A percentile compares a stretch with the other conserved stretches of the same genome.
These are phyloP conservation scores for Hyaloperonospora brassicae DNA, from an alignment of 352 stramenopile species.

Conservation along the genomic window DNA sequence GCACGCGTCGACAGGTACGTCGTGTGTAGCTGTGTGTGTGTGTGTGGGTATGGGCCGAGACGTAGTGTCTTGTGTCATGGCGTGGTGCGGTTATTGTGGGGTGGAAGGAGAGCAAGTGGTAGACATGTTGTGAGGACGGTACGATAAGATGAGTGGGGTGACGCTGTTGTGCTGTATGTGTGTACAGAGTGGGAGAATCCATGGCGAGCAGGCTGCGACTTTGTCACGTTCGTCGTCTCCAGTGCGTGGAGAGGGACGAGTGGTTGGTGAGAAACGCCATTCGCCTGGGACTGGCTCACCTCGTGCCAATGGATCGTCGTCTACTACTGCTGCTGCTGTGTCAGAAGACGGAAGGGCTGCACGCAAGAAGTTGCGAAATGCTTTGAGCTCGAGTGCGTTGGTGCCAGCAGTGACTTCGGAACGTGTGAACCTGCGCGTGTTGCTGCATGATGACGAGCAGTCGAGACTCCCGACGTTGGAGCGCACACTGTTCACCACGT, in stretches of 20 bases:
- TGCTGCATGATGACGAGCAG: slow-evolving; percentile 49
- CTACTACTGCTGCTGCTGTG: slow-evolving; percentile 11
- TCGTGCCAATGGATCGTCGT: slow-evolving; percentile 4
- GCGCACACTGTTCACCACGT: slow-evolving; percentile 54
- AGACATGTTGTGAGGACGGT: too few species aligned
- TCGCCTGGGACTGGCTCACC: slow-evolving; percentile 7
- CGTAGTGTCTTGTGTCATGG: background rate
- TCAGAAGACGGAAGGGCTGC: slow-evolving; percentile 11
- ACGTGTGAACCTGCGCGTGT: slow-evolving; percentile 53
- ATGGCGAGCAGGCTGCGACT: slow-evolving; percentile 3
- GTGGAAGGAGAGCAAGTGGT: too few species aligned
- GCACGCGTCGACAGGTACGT: slow-evolving; percentile 50
- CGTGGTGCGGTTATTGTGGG: background rate
- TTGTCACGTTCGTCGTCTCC: slow-evolving; percentile 26
- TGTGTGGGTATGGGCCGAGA: background rate
- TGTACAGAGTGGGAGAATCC: slow-evolving; percentile 20
- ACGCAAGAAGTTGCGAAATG: slow-evolving; percentile 28
- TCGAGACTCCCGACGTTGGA: slow-evolving; percentile 27
- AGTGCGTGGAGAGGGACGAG: slow-evolving; percentile 15
- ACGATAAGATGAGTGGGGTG: background rate
- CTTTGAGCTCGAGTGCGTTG: background rate
- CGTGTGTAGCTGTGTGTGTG: background rate
- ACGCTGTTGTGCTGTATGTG: background rate
- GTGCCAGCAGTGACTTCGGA: slow-evolving; percentile 11
- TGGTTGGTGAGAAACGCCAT: slow-evolving; percentile 29